phyloP scores from a whole-genome alignment of 1,139 yeast genomes.

The Yamadazyma membranifaciens region DNA sequence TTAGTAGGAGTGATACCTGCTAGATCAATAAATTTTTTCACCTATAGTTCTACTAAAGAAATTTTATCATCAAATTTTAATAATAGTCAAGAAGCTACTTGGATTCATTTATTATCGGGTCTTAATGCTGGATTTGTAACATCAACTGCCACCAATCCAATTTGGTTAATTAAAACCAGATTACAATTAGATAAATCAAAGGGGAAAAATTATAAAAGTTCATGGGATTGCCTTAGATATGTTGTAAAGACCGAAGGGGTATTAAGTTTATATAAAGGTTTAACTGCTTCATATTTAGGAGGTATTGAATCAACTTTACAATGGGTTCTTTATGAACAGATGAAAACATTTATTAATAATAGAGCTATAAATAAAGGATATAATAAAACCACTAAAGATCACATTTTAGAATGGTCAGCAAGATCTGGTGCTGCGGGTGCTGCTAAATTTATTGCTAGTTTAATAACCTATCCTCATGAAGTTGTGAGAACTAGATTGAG shows the following conservation, averaged over 20 bases:
- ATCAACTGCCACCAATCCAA: constrained; percentile 98
- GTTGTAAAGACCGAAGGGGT: constrained; percentile 78
- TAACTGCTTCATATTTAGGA: constrained; percentile 92
- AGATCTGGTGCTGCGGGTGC: constrained; percentile 98
- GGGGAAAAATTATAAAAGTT: constrained; percentile 69
- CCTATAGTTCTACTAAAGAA: constrained; percentile 90
- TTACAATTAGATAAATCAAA: constrained; percentile 80
- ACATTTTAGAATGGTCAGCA: constrained; percentile 86
- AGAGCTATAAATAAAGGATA: constrained; percentile 50
- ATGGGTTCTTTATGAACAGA: constrained; percentile 96
- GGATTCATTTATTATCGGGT: constrained; percentile 88
- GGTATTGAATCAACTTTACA: constrained; percentile 92
- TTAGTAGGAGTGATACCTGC: constrained; percentile 99
- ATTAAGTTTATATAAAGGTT: constrained; percentile 77
- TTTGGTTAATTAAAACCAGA: constrained; percentile 95
- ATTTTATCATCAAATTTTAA: constrained; percentile 62
- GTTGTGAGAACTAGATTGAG: constrained; percentile 93
- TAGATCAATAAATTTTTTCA: constrained; percentile 91
- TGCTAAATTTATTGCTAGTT: constrained; percentile 90
- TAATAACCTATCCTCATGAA: constrained; percentile 95
- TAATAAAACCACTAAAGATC: constrained; percentile 56
- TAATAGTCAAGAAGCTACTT: constrained; percentile 73
- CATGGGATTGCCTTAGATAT: constrained; percentile 78
- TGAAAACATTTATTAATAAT: constrained; percentile 69
- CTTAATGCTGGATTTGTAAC: constrained; percentile 92